Base-by-base conservation (phyloP, 1,284 basidiomycete species). In the Anthracocystis setariae region DNA sequence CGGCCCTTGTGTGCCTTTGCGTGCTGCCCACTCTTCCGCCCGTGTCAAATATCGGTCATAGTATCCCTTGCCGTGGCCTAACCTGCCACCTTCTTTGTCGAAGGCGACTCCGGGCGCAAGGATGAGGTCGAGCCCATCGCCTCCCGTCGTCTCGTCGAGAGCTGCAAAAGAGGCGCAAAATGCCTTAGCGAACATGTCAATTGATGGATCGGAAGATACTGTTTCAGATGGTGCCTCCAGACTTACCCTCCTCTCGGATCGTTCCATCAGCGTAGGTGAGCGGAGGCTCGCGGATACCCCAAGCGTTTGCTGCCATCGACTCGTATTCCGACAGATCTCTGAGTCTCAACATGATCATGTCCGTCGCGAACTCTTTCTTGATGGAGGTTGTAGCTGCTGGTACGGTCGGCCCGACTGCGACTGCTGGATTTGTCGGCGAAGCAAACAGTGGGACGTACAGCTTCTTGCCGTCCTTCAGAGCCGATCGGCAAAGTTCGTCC, bases 11-110 rank as follows among this genome's bases (percentile, higher is more conserved):
- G 29, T 27, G 8, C 69, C 53, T 27, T 54, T 48, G n/a, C 24
- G 32, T 32, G 51, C 25, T 10, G 63, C 72, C 66, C 60, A 80
- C 42, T 65, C 58, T 42, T 74, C 63, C 15, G 60, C 58, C 10
- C 68, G 51, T n/a, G 59, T 49, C 33, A 83, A 47, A 58, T 83
- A 83, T 29, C 83, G 80, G 61, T 85, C 84, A 61, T 85, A 85
- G 76, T 84, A 85, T 0, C 84, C 84, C 42, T 83, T 75, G 18
- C 84, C 84, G 54, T 85, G 83, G 3, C 84, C 84, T 0, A 85
- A 58, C 9, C 84, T 63, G n/a, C 80, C 79, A 13, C 79, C 77
- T 2, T 66, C 32, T 32, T 48, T 29, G 54, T 85, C 84, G 51
- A 84, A 85, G 0, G 82, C 82, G 7, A 85, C 71, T 15, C 83